Evolutionary conservation across 202 grass and related monocot genomes (phyloP).

Genomic region (Miscanthus sacchariflorus): DNA sequence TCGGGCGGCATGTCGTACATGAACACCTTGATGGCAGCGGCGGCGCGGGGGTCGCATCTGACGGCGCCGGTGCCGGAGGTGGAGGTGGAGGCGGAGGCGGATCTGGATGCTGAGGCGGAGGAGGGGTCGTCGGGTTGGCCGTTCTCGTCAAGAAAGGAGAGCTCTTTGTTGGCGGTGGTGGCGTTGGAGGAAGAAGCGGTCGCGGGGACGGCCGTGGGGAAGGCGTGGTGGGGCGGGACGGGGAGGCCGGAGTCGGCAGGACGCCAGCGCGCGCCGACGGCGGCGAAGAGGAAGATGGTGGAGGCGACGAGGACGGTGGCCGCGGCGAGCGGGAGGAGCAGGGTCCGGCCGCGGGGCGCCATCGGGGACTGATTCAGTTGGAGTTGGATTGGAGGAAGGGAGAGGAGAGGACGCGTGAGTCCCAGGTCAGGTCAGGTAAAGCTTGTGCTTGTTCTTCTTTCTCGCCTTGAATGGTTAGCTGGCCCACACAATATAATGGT

Average conservation of each 20-base stretch:
- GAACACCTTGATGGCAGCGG: conserved; percentile 67
- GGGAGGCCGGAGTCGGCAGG: conserved; percentile 57
- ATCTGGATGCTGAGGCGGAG: conserved; percentile 14
- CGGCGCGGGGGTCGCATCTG: conserved; percentile 56
- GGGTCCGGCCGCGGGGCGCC: conserved; percentile 49
- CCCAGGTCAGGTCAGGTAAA: background rate
- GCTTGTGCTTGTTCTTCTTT: background rate
- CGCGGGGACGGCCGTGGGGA: background rate
- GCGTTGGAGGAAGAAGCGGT: background rate
- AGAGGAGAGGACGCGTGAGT: background rate
- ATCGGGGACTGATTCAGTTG: conserved; percentile 25
- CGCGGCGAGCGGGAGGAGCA: conserved; percentile 57
- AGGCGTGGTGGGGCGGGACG: conserved; percentile 7
- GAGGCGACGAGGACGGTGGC: conserved; percentile 58
- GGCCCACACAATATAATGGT: too few relatives aligned
- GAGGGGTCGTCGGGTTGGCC: conserved; percentile 49
- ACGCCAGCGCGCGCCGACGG: conserved; percentile 46
- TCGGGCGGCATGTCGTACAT: conserved; percentile 87
- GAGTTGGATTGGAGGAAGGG: background rate
- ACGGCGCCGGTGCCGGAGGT: background rate
- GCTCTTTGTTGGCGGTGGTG: conserved; percentile 7
- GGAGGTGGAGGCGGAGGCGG: background rate
- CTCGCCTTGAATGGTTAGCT: background rate
- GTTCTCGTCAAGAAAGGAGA: conserved; percentile 55
- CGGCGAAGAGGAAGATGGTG: conserved; percentile 67